These are phyloP conservation scores for Podaxis mareebaensis DNA, from an alignment of 768 basidiomycete species.

Conservation along the genomic window DNA sequence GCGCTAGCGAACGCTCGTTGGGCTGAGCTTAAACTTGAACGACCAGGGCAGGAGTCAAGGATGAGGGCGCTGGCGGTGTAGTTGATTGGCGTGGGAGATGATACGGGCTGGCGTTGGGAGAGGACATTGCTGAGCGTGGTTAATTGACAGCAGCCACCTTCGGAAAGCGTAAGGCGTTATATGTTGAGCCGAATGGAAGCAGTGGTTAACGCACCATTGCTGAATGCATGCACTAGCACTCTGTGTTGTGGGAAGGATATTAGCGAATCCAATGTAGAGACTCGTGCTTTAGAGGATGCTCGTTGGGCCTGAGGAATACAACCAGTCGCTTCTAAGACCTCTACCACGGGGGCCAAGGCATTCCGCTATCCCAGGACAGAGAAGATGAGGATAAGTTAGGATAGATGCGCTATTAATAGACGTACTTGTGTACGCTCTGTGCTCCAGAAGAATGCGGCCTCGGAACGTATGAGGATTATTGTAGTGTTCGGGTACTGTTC, in stretches of 20 bases:
- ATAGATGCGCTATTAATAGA: background rate
- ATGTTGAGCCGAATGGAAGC: background rate
- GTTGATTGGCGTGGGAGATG: constrained; percentile 9
- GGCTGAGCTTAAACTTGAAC: constrained; percentile 26
- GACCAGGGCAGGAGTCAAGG: constrained; percentile 48
- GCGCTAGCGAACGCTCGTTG: constrained; percentile 33
- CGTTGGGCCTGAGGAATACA: constrained; percentile 26
- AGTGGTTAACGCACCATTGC: constrained; percentile 37
- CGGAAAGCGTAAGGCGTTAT: background rate
- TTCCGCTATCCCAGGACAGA: constrained; percentile 23
- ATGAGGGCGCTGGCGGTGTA: constrained; percentile 34
- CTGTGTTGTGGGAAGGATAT: constrained; percentile 24
- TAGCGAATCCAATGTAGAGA: constrained; percentile 11
- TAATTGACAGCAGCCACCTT: constrained; percentile 44
- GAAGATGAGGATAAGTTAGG: background rate
- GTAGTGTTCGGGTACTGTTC: constrained; percentile 44
- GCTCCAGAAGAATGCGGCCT: constrained; percentile 37
- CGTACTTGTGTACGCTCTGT: constrained; percentile 32
- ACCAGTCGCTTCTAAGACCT: constrained; percentile 36
- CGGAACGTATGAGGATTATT: constrained; percentile 40
- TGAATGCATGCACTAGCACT: constrained; percentile 47
- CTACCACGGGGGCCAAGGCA: constrained; percentile 36
- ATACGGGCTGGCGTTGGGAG: constrained; percentile 19
- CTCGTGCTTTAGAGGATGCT: constrained; percentile 1
- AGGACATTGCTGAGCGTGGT: constrained; percentile 35